Evolutionary conservation across 352 stramenopile species (phyloP), one percentile per base, ranked within the genome.

Genomic region (Globisporangium rhizosaccharum): DNA sequence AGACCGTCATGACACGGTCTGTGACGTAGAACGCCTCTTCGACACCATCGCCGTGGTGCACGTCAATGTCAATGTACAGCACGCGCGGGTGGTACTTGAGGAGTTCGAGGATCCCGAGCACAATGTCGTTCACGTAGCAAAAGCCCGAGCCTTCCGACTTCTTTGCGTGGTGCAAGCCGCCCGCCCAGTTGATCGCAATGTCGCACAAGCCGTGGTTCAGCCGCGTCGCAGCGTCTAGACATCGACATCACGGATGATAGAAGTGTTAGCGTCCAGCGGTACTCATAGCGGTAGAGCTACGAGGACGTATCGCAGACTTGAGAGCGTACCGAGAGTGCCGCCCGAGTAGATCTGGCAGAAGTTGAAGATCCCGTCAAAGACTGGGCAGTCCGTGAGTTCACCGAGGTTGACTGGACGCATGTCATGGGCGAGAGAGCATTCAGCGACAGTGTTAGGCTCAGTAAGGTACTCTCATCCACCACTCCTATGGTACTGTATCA

Each of bases 51-150:
- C 96, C 97, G 74, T 99, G 97, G 75, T 99, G 97, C 66, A 99
- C 98, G 71, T 99, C 97, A 85, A 99, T 99, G 75, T 99, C 97
- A 63, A 99, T 99, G 76, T 99, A 99, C 26, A 99, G 76, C 28
- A 99, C 97, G 54, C 97, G 88, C 62, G 97, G 83, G 71, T 99
- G 94, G 46, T 79, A 85, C 74, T 99, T 99, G 26, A 99, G 78
- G 20, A 99, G 73, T 68, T 99, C 97, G 36, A 99, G 67, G 73
- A 99, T 99, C 33, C 94, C 97, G 26, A 99, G 76, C 41, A 99
- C 97, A 65, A 94, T 98, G 75, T 99, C 97, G 73, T 99, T 99
- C 48, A 99, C 93, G 72, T 99, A 99, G 77, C 97, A 99, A 73
- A 99, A 99, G 41, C 97, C 97, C 39, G 85, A 98, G 15, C 97